Base-by-base conservation (phyloP, 73 alveolate genomes). In the Paramecium tetraurelia region DNA sequence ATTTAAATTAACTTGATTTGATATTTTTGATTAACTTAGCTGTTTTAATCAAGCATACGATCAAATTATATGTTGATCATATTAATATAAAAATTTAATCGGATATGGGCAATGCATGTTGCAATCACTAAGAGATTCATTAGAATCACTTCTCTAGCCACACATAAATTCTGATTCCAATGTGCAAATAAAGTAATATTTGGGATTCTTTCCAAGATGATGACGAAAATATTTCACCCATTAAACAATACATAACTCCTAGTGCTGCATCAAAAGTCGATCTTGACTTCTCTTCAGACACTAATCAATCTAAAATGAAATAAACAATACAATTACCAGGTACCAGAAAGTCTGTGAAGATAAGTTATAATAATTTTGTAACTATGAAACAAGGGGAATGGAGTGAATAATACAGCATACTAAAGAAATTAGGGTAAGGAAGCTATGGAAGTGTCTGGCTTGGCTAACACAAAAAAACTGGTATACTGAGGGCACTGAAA, bases 361-460 rank as follows among this genome's bases (percentile, higher is more conserved):
- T 72, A 35, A 72, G 86, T 40, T 36, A 40, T 40, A 63, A 43
- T 46, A 43, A 46, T 80, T 80, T 80, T 9, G 77, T 80, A 1
- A 80, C 58, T 8, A 22, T 80, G 75, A 80, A 80, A 24, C 57
- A 80, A 63, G 57, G 90, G 11, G 57, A 80, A 31, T 40, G 70
- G 70, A 27, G 46, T 21, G 75, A 80, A 31, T 48, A 80, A 31
- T 80, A 80, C 24, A 24, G 33, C 8, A 40, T 80, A 44, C 44
- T 41, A 2, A 44, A 41, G 21, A 80, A 44, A 11, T 46, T 80
- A 16, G 90, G 90, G 6, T 44, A 40, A 48, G 90, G 98, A 35
- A 88, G 96, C 10, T 96, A 95, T 86, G 98, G 98, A 7, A 68
- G 93, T 84, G 99, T 97, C 16, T 96, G 98, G 96, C 89, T 93